Base-by-base conservation (phyloP, 768 basidiomycete species). In the Lanmaoa rubissima region DNA sequence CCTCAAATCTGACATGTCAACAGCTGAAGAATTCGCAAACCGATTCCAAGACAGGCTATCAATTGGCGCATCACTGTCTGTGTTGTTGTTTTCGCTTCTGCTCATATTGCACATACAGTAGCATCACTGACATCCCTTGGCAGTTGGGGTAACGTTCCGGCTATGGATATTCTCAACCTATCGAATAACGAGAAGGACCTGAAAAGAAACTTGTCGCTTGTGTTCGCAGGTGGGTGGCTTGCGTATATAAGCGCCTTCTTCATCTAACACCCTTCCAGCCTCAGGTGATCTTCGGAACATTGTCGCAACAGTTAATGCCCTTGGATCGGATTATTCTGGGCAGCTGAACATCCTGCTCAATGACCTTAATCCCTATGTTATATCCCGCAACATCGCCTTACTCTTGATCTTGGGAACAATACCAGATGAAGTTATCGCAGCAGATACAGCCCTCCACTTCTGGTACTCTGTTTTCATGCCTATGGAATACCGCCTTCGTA, bases 221-320 rank as follows among this genome's bases (percentile, higher is more conserved):
- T 56, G 1, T 67, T 72, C 11, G 61, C 58, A 19, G 68, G 69
- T 71, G 13, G 5, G 69, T 53, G 26, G 2, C 34, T 26, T 38
- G 24, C 3, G 21, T 34, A 8, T 13, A 16, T 19, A 10, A 1
- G 9, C 16, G 1, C 36, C 5, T 17, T 47, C 14, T 52, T 40
- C 1, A 16, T 26, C 28, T 44, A 44, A 48, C 17, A n/a, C 16
- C 26, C 12, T 48, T 38, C 13, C 45, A 82, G 80, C 78, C 0
- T 82, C 81, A 8, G 81, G 81, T 6, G 80, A 82, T 62, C 69
- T 82, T 46, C 73, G 80, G 35, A 72, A 80, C 51, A 56, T 80
- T 17, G 48, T 82, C 7, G 62, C 62, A 28, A 81, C 77, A 3
- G 60, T 81, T 50, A 82, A 80, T 55, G 57, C 58, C 12, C 72